These are phyloP conservation scores for Thelephora ganbajun DNA, from an alignment of 768 basidiomycete genomes.

Conservation along the genomic window DNA sequence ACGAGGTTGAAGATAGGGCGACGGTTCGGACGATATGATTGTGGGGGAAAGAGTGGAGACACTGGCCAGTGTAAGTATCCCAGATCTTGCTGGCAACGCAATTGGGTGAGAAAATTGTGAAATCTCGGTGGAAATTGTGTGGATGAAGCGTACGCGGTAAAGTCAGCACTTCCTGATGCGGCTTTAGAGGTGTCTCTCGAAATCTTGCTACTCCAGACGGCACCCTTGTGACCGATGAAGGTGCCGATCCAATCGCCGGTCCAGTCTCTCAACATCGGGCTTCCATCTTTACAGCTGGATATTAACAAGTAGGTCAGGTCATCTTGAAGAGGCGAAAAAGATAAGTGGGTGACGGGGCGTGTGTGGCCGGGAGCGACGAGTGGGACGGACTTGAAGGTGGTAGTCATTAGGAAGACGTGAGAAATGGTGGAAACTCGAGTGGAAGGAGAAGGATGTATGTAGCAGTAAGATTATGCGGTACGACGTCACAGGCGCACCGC, in stretches of 20 bases:
- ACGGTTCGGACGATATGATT: constrained; percentile 97
- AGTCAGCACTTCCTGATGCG: constrained; percentile 90
- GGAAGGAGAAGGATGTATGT: constrained; percentile 1
- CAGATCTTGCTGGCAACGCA: constrained; percentile 65
- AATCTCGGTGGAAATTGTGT: constrained; percentile 2
- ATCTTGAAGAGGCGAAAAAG: constrained; percentile 76
- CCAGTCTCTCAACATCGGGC: constrained; percentile 94
- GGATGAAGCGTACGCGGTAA: constrained; percentile 70
- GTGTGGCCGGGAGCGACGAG: constrained; percentile 81
- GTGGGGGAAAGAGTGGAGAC: constrained; percentile 91
- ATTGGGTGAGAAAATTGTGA: constrained; percentile 6
- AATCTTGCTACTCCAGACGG: constrained; percentile 94
- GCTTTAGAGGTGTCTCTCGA: constrained; percentile 76
- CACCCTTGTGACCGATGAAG: constrained; percentile 83
- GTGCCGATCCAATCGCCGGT: constrained; percentile 98
- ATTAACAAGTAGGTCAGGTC: constrained; percentile 84
- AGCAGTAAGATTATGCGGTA: constrained; percentile 3
- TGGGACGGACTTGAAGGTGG: constrained; percentile 43
- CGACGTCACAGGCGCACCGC: constrained; percentile 17
- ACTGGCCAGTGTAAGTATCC: constrained; percentile 85
- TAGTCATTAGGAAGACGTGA: constrained; percentile 7
- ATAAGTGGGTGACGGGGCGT: constrained; percentile 83
- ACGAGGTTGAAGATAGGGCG: constrained; percentile 59
- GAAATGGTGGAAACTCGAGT: background rate
- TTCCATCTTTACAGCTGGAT: constrained; percentile 98